Base-by-base conservation (phyloP, 768 basidiomycete species). In the Mrakia frigida region DNA sequence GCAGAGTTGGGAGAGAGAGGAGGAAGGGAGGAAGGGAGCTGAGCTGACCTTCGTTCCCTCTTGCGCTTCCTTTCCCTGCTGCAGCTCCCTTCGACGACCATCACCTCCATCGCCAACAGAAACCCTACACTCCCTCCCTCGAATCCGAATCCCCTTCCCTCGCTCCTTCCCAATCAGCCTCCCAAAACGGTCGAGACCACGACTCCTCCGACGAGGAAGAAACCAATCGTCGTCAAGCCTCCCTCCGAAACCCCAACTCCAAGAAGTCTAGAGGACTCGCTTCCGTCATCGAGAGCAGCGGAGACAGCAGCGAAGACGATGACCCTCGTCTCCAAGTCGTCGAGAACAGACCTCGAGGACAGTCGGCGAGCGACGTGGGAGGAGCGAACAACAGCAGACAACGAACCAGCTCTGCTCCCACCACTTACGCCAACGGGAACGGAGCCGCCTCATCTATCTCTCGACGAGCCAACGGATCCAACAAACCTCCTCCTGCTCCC, bases 151-250 rank as follows among this genome's bases (percentile, higher is more conserved):
- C 76, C 3, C 77, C 73, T 6, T 78, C 77, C 18, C 68, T 78
- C 16, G 77, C 77, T 31, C 77, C 77, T 2, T 78, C 77, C 25
- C 77, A 78, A 31, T 78, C 77, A 2, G 77, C 73, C 10, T 78
- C 77, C 13, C 77, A 78, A 31, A 73, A 50, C 61, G 77, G 77
- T 28, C 73, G 73, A n/a, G 77, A 73, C 31, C 67, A 74, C 52
- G 76, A 74, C 41, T 65, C 63, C 65, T 68, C 71, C 0, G 46
- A 50, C n/a, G 61, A 68, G 16, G 70, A 71, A 33, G 76, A 77
- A 3, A 6, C 14, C 46, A 59, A 50, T 67, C 71, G 50, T 59
- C 76, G 65, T 33, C 71, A 72, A 35, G 33, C 71, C 14, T 67
- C 75, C 21, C 35, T 56, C 6, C 70, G 61, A 37, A 46, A 73